Base-by-base conservation (phyloP, 1,139 yeast species). In the Zygoascus sp. region DNA sequence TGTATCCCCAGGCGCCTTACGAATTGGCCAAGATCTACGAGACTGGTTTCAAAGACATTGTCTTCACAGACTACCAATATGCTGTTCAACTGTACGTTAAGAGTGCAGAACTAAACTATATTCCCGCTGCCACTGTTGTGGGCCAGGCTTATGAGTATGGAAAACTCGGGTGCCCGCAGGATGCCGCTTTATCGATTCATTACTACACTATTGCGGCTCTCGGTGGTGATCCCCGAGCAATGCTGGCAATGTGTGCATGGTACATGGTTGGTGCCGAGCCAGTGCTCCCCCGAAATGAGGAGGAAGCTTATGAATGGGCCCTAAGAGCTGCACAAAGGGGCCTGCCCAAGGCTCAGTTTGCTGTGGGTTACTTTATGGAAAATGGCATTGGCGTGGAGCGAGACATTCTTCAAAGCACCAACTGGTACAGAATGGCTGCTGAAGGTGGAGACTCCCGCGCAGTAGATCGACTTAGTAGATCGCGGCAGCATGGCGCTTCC, bases 231-330 rank as follows among this genome's bases (percentile, higher is more conserved):
- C 79, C 95, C 1, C 81, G 78, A 45, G 83, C 96, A 13, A 92
- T 90, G 96, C 73, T 90, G 59, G 90, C 96, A 2, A 75, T 92
- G 74, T 89, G 97, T 65, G 97, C 97, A 2, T 92, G 97, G 97
- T 92, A 89, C 64, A 73, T 90, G 64, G 84, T 88, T 28, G 98
- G 98, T 1, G 83, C 87, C 37, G 92, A 85, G 36, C 90, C 92
- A 16, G 80, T 81, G 50, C 74, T 92, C 55, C 83, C 82, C 13
- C 79, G 80, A 53, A 94, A 90, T 63, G 88, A 83, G 53, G 76
- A 71, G 49, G 96, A 90, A 65, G 95, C 97, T 1, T 92, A 83
- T 65, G 94, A 87, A 61, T 92, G 97, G 97, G 97, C 97, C 1
- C 70, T 79, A 50, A 74, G 88, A 54, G 92, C 97, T 0, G 97